Evolutionary conservation across 441 rosid genomes (phyloP).

Genomic region (Aleurites moluccanus): DNA sequence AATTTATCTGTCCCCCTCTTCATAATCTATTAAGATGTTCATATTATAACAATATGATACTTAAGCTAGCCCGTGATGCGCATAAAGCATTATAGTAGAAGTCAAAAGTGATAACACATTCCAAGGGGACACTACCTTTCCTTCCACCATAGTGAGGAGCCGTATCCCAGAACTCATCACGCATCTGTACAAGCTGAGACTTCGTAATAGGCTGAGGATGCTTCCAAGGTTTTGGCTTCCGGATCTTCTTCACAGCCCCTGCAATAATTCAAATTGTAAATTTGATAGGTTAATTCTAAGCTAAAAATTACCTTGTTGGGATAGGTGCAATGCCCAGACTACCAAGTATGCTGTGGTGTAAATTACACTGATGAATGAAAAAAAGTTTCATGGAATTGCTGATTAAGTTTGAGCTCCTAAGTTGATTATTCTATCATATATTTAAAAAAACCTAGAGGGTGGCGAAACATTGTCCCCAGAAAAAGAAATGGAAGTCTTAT

Average conservation of each 20-base stretch:
- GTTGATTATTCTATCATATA: neutral
- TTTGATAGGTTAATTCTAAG: neutral
- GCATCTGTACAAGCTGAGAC: constrained; percentile 70
- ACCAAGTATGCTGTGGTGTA: neutral
- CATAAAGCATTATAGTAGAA: constrained; percentile 5
- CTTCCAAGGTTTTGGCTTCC: constrained; percentile 89
- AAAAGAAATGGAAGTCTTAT: neutral
- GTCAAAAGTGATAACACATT: neutral
- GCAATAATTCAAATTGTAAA: constrained; percentile 21
- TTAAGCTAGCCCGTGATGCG: neutral
- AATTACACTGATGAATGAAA: neutral
- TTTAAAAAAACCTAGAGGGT: neutral
- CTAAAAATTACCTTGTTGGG: neutral
- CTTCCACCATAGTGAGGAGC: constrained; percentile 94
- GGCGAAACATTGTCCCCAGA: neutral
- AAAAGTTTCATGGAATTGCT: neutral
- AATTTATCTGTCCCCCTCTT: neutral
- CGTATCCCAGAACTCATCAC: constrained; percentile 98
- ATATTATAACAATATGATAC: constrained; percentile 1
- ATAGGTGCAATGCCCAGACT: neutral
- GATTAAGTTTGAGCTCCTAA: neutral
- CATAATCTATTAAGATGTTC: neutral
- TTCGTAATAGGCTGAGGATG: constrained; percentile 77
- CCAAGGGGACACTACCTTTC: constrained; percentile 50
- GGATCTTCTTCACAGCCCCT: constrained; percentile 65